Evolutionary conservation across 371 early-diverging fungal genomes (phyloP), one percentile per base, ranked within the genome.

Genomic region (Lichtheimia ornata): DNA sequence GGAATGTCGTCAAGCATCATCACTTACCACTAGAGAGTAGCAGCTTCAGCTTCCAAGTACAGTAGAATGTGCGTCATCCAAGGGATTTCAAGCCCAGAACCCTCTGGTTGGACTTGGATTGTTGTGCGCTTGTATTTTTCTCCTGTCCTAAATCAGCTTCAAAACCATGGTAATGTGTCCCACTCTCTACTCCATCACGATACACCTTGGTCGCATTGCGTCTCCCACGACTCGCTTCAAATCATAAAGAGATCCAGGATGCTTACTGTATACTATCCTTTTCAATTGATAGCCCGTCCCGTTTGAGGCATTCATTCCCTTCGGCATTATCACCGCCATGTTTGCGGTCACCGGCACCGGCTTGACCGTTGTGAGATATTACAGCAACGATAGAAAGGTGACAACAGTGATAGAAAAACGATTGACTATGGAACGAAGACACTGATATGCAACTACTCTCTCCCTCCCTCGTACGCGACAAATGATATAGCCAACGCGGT

Each of bases 301-400:
- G 61, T 76, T 81, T 51, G 81, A 81, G 70, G 66, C 81, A 22
- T 62, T 71, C 55, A 51, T 81, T 66, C 81, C 81, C 13, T 81
- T 81, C 50, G 78, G 63, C 57, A 65, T 78, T 30, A 81, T 81
- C 66, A 61, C 74, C 61, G 64, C 62, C 25, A 64, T 81, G 64
- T 78, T 76, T 51, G 58, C 56, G 47, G 68, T 71, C 49, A 74
- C 76, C 28, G 78, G 67, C 30, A 67, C 71, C 35, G 81, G 81
- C 47, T 69, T 81, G 53, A 56, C 55, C 20, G 60, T 69, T 25
- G 67, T 65, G 25, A 73, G 72, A 67, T 76, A 81, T 56, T 73
- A 65, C 53, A 54, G 66, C 44, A 77, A 78, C 61, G 78, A 74
- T 53, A 72, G 57, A 64, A 75, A 81, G 73, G 81, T 81, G 59